Base-by-base conservation (phyloP, 805 yeast genomes). In the Yarrowia sp. region DNA sequence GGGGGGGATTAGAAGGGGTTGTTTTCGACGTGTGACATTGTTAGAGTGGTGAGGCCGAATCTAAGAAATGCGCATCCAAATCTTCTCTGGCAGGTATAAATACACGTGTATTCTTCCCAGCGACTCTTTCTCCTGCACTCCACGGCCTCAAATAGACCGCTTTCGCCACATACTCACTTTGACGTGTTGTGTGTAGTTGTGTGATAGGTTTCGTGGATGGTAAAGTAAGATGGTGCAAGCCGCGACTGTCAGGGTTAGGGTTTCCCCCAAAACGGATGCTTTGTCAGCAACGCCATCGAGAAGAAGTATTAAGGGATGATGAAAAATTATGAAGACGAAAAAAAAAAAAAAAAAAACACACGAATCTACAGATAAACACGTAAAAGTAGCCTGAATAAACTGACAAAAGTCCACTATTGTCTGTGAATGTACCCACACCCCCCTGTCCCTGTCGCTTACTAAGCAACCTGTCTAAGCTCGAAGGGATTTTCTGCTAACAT, bases 161-260 rank as follows among this genome's bases (percentile, higher is more conserved):
- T 9, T 34, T 34, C 33, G 61, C 61, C 61, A 39, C 36, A 39
- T 55, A 40, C 61, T 55, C 61, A 55, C 61, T 20, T 55, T 55
- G 43, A 36, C 24, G 43, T 38, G 56, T 53, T 30, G 15, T 55
- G 46, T 36, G 36, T 55, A 40, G 38, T 52, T 36, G 56, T 34
- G 24, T n/a, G 61, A 20, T 39, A 46, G 14, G 38, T 38, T 19
- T 55, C 38, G 34, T 20, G 44, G 46, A 14, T 24, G n/a, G 38
- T 30, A 53, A 46, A 55, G 24, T 15, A 14, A 39, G 36, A 55
- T 46, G 15, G 50, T 39, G 44, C 7, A 39, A 24, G 61, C 61
- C 61, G 61, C 46, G 61, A 24, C 15, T 13, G 30, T 9, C 19
- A 9, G 46, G 61, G 61, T 38, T 55, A 55, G 61, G 61, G 61